Evolutionary conservation across 257 asterid species (phyloP), one percentile per base, ranked within the genome.

Genomic region (Fraxinus anomala): DNA sequence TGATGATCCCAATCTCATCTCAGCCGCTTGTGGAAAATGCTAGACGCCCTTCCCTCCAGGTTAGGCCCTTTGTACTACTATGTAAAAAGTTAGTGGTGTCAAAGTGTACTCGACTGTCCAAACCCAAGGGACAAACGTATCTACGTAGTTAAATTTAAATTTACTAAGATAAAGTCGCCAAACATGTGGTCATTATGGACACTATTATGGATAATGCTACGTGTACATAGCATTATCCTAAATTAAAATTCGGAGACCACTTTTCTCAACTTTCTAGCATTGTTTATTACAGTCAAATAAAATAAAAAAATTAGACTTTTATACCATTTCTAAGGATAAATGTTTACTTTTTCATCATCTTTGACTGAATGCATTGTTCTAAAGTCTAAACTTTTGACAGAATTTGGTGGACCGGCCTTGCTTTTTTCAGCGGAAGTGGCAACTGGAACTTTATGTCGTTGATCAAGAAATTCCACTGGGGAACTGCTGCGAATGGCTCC

Each of bases 21-120:
- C 81, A 10, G 87, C 87, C 12, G 82, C 89, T 31, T 92, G 96
- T 77, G 96, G 92, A 11, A 82, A 82, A 21, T 81, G 83, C 76
- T 87, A 86, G 65, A 56, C 92, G 0, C 92, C 94, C 28, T 90
- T 90, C 65, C 96, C 97, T 81, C 93, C 89, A 8, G 96, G 92
- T 91, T 70, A 21, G 23, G 68, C 67, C 74, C n/a, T 65, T 24
- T 9, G 17, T 65, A 13, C 28, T 19, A 19, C 28, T 19, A 19
- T 68, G 21, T 31, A 5, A 10, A 36, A 23, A 31, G 6, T 5
- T 54, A 54, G 63, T 1, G 8, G 63, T 51, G 63, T 19, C 63
- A 17, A 17, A 19, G 24, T 54, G 63, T 40, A 71, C 9, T 42
- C 21, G 47, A 26, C 54, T 13, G 54, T 13, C 54, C 6, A 19